Percentiles rank a stretch among this genome's conserved stretches.
phyloP scores from a whole-genome alignment of 169 alveolate species.

The Perkinsus marinus region DNA sequence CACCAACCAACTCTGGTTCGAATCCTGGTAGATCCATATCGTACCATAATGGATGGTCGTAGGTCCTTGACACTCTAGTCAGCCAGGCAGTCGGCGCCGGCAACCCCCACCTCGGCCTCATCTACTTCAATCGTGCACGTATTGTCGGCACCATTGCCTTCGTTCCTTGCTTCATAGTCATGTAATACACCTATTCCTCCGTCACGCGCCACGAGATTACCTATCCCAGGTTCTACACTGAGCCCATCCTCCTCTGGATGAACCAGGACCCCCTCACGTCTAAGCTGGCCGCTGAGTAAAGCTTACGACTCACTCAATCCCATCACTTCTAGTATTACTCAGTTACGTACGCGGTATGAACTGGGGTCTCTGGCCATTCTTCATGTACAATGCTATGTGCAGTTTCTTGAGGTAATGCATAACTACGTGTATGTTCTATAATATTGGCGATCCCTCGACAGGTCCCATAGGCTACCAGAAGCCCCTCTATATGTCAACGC shows the following conservation, averaged over 20 bases:
- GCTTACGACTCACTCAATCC: background rate
- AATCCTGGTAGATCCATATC: background rate
- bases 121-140: background rate
- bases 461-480: background rate
- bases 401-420: background rate
- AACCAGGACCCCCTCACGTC: background rate
- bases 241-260: background rate
- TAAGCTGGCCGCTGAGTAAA: background rate
- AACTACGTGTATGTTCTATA: no score
- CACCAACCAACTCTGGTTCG: background rate
- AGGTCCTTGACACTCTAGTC: background rate
- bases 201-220: background rate
- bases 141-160: background rate
- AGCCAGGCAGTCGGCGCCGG: background rate
- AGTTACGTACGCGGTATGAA: background rate
- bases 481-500: background rate
- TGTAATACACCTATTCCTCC: background rate
- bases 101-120: background rate
- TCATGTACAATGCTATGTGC: background rate
- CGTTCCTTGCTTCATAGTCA: background rate
- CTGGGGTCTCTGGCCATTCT: background rate
- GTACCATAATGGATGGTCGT: background rate
- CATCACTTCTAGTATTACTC: background rate
- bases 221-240: background rate
- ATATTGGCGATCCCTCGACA: no score